These are phyloP conservation scores for Ulvella scutata DNA, from an alignment of 139 green algal genomes.

Conservation along the genomic window DNA sequence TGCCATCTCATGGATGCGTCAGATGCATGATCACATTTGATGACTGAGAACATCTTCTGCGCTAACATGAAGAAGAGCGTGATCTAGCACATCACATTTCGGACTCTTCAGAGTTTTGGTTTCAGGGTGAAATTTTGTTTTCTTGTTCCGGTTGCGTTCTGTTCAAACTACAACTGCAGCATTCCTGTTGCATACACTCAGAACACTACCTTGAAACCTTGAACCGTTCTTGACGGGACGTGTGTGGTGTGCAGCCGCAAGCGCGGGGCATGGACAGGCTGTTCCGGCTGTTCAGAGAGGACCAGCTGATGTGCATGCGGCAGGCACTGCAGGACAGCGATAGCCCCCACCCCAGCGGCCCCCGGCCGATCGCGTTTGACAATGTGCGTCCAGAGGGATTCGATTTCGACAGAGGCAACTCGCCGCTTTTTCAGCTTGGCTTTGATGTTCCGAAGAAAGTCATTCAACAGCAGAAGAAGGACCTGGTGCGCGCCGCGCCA, in stretches of 20 bases:
- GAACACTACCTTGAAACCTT: slow-evolving; percentile 10
- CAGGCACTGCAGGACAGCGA: slow-evolving; percentile 4
- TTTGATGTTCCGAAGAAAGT: neutral
- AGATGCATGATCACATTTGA: no score
- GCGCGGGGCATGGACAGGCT: slow-evolving; percentile 16
- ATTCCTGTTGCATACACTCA: neutral
- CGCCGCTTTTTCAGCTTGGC: neutral
- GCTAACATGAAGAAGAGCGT: neutral
- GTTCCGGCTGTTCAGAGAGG: slow-evolving; percentile 30
- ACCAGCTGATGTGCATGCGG: slow-evolving; percentile 21
- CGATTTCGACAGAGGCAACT: neutral
- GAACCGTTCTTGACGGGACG: no score
- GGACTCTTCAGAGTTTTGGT: neutral
- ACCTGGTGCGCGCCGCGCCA: no score
- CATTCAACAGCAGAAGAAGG: no score
- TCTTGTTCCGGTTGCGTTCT: neutral
- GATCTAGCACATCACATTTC: neutral
- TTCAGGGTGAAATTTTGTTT: neutral
- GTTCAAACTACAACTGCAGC: neutral
- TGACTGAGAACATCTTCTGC: neutral
- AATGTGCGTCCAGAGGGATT: neutral
- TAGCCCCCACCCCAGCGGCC: neutral
- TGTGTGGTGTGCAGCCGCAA: neutral
- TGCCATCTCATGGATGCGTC: no score
- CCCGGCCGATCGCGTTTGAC: neutral